Percentiles rank a stretch among this genome's conserved stretches.
Evolutionary conservation across 2,329 filamentous ascomycete genomes (phyloP).

Genomic region (Seiridium cupressi): DNA sequence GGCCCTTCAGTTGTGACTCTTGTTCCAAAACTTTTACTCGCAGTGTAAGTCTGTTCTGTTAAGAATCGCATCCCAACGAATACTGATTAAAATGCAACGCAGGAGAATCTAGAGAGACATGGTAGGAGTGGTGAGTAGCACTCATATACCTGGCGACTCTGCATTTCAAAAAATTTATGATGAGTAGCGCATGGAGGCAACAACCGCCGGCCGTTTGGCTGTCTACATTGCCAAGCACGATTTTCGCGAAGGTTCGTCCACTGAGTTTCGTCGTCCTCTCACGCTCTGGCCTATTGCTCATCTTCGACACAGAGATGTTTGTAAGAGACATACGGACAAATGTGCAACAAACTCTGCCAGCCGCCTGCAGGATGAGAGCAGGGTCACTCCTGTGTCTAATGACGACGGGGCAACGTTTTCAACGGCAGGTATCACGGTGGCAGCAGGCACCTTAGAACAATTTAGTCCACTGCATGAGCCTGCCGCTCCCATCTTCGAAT

Average conservation of each 20-base stretch:
- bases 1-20: not conserved
- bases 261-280: not conserved
- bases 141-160: not conserved
- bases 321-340: not conserved
- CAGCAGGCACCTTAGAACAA: too few species aligned
- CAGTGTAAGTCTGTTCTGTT: not conserved
- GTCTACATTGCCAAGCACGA: not conserved
- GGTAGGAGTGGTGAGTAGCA: not conserved
- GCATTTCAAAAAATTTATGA: not conserved
- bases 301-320: not conserved
- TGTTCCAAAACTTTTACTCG: slow-evolving; percentile 1
- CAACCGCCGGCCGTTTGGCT: not conserved
- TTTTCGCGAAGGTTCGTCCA: not conserved
- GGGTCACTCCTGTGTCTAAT: not conserved
- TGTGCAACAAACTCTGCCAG: not conserved
- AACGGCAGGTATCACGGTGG: too few species aligned
- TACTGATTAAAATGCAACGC: not conserved
- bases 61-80: not conserved
- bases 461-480: too few species aligned
- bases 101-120: not conserved
- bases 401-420: not conserved
- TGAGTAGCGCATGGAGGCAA: not conserved
- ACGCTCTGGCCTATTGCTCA: not conserved
- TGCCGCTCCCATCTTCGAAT: too few species aligned
- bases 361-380: not conserved